Base-by-base conservation (phyloP, 2,329 filamentous ascomycete species). In the Colletotrichum cuscutae region DNA sequence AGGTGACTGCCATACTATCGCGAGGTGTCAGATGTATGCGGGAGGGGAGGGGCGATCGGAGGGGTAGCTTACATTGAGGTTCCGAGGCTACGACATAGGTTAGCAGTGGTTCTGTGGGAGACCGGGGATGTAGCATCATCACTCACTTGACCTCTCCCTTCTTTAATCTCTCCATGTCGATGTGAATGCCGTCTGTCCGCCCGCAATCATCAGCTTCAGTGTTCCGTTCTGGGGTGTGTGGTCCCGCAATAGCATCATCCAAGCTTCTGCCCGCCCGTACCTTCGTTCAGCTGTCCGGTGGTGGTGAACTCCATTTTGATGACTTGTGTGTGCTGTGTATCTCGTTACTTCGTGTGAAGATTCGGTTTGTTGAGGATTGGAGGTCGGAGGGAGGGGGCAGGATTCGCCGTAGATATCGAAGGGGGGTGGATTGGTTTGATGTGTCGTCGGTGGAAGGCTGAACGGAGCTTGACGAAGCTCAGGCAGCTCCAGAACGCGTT, bases 91-190 rank as follows among this genome's bases (percentile, higher is more conserved):
- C 65, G 72, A 52, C 42, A 71, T 70, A 72, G 76, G 82, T 85
- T 80, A 83, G 81, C 71, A 76, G 66, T 32, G 30, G 35, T 46
- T 32, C 32, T 15, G 46, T 35, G 12, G 53, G 59, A 58, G 15
- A 22, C 22, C 42, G 15, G n/a, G 19, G 5, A 15, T 15, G 5
- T 42, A 42, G 37, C 13, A 26, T 42, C 32, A 49, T 54, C 75
- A 87, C 95, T 86, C 87, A 98, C 95, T 99, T 99, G 83, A 99
- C 96, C 88, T 99, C 97, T 75, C 97, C 97, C 85, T 95, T 97
- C 92, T 99, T 99, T 84, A 99, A 87, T 81, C 97, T 93, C 81
- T 98, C 94, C 97, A 99, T 99, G 82, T 99, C 97, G 79, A 99
- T 89, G 84, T 99, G 97, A 83, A 99, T 98, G 83, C 97, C 97